Conservation (phyloP, 495 filamentous ascomycete species). For the Viridothelium virens region DNA sequence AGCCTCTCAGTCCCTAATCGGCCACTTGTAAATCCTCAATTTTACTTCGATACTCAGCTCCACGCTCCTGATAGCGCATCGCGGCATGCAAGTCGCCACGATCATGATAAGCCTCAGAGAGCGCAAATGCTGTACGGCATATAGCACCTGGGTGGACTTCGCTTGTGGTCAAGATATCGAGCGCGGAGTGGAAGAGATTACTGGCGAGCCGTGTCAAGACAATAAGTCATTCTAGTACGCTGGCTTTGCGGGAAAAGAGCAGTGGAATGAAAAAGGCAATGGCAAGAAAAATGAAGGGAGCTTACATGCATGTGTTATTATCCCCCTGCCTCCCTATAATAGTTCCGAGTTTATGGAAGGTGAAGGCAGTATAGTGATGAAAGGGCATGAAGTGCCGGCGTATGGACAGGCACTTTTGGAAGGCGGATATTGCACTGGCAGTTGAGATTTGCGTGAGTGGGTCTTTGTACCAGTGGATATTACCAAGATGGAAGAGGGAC, state of each 20-base stretch:
- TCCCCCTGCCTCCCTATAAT: not conserved
- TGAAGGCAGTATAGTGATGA: conserved; percentile 6
- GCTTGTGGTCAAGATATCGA: not conserved
- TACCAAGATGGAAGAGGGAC: conserved; percentile 1
- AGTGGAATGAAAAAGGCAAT: too few relatives aligned
- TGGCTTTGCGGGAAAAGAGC: too few relatives aligned
- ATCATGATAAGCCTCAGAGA: not conserved
- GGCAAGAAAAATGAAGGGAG: too few relatives aligned
- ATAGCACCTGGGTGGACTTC: not conserved
- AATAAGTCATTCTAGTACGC: too few relatives aligned
- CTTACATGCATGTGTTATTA: not conserved
- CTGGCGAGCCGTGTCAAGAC: not conserved
- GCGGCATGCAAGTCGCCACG: not conserved
- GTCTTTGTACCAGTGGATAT: not conserved
- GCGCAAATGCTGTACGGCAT: not conserved
- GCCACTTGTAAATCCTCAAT: not conserved
- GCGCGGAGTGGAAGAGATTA: not conserved
- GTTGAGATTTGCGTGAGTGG: not conserved
- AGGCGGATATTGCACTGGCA: not conserved
- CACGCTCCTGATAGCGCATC: not conserved
- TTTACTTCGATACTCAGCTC: not conserved
- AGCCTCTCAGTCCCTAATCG: not conserved
- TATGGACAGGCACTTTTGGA: conserved; percentile 1
- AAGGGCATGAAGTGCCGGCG: not conserved
- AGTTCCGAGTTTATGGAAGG: not conserved